Percentiles rank a stretch among this genome's conserved stretches.
Conservation (phyloP, 306 rosid species). For the Dalbergia cultrata region DNA sequence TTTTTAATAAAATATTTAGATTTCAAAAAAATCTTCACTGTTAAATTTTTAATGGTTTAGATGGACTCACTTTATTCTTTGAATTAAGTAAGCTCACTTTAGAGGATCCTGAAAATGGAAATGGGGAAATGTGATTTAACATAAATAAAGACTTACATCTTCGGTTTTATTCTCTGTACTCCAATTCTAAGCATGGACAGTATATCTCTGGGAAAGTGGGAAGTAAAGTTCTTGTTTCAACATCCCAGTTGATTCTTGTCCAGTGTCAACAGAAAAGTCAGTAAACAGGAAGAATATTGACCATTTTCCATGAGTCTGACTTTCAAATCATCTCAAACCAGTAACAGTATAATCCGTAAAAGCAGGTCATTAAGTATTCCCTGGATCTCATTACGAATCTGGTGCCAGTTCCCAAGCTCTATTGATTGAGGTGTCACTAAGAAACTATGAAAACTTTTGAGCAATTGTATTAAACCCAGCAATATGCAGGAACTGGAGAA, state of each 20-base stretch:
- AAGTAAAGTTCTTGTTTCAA: not conserved
- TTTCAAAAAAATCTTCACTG: too few species aligned
- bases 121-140: not conserved
- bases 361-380: too few species aligned
- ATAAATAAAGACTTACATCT: not conserved
- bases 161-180: not conserved
- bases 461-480: not conserved
- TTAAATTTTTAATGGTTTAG: too few species aligned
- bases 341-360: not conserved
- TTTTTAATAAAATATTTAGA: too few species aligned
- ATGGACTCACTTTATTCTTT: too few species aligned
- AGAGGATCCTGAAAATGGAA: too few species aligned
- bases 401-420: not conserved
- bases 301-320: not conserved
- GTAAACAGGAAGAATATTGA: not conserved
- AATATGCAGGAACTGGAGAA: slow-evolving; percentile 8
- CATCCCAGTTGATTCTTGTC: not conserved
- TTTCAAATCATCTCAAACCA: not conserved
- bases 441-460: not conserved
- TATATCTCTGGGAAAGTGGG: not conserved
- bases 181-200: not conserved
- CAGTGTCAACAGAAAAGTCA: not conserved
- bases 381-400: too few species aligned
- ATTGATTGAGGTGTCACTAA: not conserved
- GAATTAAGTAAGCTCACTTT: too few species aligned